Evolutionary conservation across 208 protist species (phyloP).

Genomic region (Trypanosoma theileri): DNA sequence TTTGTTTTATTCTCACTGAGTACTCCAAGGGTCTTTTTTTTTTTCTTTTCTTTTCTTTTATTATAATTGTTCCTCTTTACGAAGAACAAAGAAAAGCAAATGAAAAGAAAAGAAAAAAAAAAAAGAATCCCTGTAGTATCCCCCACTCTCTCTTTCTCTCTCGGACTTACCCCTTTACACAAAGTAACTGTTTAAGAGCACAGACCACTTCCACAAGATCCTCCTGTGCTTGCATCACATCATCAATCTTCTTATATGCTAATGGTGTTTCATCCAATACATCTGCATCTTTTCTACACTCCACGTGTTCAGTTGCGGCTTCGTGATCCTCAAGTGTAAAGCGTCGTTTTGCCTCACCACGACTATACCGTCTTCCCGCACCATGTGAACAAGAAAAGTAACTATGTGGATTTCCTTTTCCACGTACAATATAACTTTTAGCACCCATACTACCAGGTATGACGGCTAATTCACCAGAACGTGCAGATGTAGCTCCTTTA

Average conservation of each 20-base stretch:
- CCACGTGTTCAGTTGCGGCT: constrained; percentile 59
- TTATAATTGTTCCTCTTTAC: too few species aligned
- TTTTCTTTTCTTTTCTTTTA: too few species aligned
- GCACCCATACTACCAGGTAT: constrained; percentile 91
- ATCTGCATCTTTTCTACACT: constrained; percentile 75
- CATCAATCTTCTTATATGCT: constrained; percentile 89
- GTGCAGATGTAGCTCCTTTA: constrained; percentile 86
- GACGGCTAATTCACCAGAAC: constrained; percentile 71
- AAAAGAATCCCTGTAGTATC: neutral
- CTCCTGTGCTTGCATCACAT: constrained; percentile 77
- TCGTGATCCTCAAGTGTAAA: constrained; percentile 81
- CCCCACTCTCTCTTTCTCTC: neutral
- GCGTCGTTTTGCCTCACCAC: constrained; percentile 70
- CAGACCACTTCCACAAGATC: constrained; percentile 82
- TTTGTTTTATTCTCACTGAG: too few species aligned
- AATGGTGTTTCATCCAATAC: constrained; percentile 85
- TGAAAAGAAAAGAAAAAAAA: constrained; percentile 12
- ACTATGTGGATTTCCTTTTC: constrained; percentile 69
- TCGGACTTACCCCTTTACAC: constrained; percentile 77
- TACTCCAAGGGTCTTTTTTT: too few species aligned
- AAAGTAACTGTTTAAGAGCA: constrained; percentile 72
- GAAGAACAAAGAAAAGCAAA: constrained; percentile 7
- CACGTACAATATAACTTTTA: constrained; percentile 85
- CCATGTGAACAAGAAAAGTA: constrained; percentile 87
- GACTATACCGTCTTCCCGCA: constrained; percentile 70